A percentile compares a stretch with the other conserved stretches of the same genome.
phyloP scores from a whole-genome alignment of 441 rosid genomes.

The Sinapis alba region DNA sequence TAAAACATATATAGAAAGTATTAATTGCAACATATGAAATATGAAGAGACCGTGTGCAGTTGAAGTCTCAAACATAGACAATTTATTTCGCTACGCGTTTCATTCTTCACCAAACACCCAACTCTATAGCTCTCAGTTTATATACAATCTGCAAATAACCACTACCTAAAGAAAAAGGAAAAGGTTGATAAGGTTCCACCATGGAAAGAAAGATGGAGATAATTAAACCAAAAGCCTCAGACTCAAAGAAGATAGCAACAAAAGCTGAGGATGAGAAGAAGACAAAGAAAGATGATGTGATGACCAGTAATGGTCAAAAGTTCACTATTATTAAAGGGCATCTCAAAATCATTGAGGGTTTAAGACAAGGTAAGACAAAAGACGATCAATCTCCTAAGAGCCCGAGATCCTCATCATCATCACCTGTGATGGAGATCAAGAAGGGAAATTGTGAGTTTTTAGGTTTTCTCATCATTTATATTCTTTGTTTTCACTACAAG shows the following conservation, averaged over 20 bases:
- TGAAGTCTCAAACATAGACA: constrained; percentile 9
- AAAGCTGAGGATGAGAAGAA: constrained; percentile 24
- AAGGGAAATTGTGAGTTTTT: constrained; percentile 13
- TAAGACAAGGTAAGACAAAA: constrained; percentile 19
- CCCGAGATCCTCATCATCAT: background rate
- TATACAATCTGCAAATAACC: constrained; percentile 1
- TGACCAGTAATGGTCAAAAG: background rate
- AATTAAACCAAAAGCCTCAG: constrained; percentile 4
- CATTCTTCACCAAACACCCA: constrained; percentile 28
- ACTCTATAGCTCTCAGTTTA: background rate
- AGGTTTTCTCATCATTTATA: background rate
- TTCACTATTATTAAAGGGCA: constrained; percentile 15
- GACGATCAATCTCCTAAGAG: constrained; percentile 13
- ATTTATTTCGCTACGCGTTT: constrained; percentile 33
- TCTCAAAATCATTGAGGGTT: constrained; percentile 20
- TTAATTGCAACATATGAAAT: constrained; percentile 14
- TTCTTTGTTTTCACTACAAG: background rate
- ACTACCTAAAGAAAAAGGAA: constrained; percentile 7
- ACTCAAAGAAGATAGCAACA: constrained; percentile 24
- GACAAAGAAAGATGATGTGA: constrained; percentile 7
- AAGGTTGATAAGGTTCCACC: constrained; percentile 1
- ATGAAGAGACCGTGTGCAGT: constrained; percentile 24
- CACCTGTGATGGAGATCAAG: constrained; percentile 12
- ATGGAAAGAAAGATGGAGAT: constrained; percentile 10
- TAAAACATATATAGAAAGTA: background rate